These are phyloP conservation scores for Abelmoschus esculentus DNA, from an alignment of 345 rosid species.

Conservation along the genomic window DNA sequence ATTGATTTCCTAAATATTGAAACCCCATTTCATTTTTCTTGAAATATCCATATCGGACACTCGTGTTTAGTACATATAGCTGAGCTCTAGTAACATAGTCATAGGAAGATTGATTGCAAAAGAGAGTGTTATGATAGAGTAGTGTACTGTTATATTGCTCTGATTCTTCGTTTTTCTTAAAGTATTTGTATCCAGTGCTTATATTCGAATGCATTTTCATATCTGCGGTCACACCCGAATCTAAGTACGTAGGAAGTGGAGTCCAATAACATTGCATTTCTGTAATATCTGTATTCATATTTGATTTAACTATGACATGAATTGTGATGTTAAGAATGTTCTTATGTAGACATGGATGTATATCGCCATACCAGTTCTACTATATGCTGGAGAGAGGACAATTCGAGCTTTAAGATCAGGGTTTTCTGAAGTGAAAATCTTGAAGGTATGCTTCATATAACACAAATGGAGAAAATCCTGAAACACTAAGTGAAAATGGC, in stretches of 20 bases:
- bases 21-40: slow-evolving; percentile 39
- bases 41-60: neutral
- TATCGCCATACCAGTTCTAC: slow-evolving; percentile 38
- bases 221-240: neutral
- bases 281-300: neutral
- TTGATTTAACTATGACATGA: slow-evolving; percentile 24
- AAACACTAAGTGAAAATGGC: too few relatives aligned
- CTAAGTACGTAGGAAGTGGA: neutral
- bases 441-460: slow-evolving; percentile 23
- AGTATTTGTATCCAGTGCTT: neutral
- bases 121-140: neutral
- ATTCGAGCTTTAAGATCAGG: slow-evolving; percentile 38
- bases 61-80: neutral
- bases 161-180: neutral
- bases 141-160: neutral
- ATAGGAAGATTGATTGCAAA: slow-evolving; percentile 8
- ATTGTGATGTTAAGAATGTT: neutral
- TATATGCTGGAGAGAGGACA: slow-evolving; percentile 45
- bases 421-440: slow-evolving; percentile 22
- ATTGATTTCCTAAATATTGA: too few relatives aligned
- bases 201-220: neutral
- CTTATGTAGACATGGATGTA: slow-evolving; percentile 50
- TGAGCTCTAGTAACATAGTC: neutral
- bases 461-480: too few relatives aligned
- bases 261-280: neutral